Percentiles rank a stretch among this genome's conserved stretches.
Conservation (phyloP, 1,139 yeast genomes). For the Debaryomyces singareniensis region DNA sequence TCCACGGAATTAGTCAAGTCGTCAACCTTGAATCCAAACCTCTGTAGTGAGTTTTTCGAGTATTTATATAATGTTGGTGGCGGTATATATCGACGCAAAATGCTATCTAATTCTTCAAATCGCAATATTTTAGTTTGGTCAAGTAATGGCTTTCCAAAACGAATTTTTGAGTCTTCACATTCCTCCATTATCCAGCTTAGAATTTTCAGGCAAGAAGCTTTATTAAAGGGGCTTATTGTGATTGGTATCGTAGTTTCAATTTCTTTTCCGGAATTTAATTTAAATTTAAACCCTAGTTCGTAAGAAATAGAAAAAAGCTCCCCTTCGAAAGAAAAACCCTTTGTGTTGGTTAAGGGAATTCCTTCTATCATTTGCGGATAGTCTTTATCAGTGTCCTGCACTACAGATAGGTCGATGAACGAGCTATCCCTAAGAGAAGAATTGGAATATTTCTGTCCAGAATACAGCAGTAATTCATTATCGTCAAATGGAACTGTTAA, state of each 20-base stretch:
- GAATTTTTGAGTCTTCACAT: conserved; percentile 35
- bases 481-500: conserved; percentile 32
- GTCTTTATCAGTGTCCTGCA: conserved; percentile 6
- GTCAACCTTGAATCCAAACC: conserved; percentile 30
- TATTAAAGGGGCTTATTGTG: conserved; percentile 49
- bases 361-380: conserved; percentile 26
- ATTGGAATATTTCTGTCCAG: background rate
- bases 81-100: conserved; percentile 16
- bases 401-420: background rate
- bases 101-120: conserved; percentile 17
- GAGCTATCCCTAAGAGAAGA: background rate
- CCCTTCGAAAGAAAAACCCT: conserved; percentile 46
- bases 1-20: conserved; percentile 21
- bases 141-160: conserved; percentile 29
- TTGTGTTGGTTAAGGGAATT: conserved; percentile 38
- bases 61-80: conserved; percentile 27
- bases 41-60: conserved; percentile 29
- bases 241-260: conserved; percentile 46
- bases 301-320: conserved; percentile 47
- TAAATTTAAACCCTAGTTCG: conserved; percentile 43
- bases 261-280: conserved; percentile 44
- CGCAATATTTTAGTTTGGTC: conserved; percentile 16
- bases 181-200: conserved; percentile 50
- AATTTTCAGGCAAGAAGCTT: conserved; percentile 35
- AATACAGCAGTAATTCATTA: conserved; percentile 26